Conservation (phyloP, 306 rosid genomes). For the Gillenia trifoliata region DNA sequence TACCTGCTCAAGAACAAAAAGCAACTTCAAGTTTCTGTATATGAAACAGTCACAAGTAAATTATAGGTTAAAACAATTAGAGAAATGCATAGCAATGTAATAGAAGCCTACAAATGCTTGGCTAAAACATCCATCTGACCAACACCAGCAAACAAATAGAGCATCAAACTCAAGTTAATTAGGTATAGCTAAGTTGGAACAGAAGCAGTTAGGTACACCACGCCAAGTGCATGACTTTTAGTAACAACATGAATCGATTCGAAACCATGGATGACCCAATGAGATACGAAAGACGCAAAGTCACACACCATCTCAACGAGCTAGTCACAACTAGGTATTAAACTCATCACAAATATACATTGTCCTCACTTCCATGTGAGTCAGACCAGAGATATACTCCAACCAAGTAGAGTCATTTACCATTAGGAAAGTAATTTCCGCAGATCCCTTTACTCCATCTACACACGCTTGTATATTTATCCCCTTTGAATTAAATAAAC, state of each 20-base stretch:
- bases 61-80: background rate
- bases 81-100: too few species aligned
- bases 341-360: too few species aligned
- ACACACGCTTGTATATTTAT: too few species aligned
- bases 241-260: background rate
- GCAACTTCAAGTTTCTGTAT: background rate
- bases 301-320: too few species aligned
- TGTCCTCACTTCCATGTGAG: background rate
- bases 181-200: background rate
- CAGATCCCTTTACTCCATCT: too few species aligned
- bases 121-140: background rate
- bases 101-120: background rate
- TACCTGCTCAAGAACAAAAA: constrained; percentile 41
- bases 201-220: background rate
- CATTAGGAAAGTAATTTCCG: too few species aligned
- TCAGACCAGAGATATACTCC: too few species aligned
- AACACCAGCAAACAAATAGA: background rate
- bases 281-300: background rate
- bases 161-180: background rate
- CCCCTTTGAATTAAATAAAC: too few species aligned
- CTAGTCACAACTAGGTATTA: too few species aligned
- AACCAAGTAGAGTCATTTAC: too few species aligned
- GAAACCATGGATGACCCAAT: background rate
- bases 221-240: background rate
- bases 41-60: background rate